Conservation (phyloP, 495 filamentous ascomycete genomes). For the Daldinia childiae region DNA sequence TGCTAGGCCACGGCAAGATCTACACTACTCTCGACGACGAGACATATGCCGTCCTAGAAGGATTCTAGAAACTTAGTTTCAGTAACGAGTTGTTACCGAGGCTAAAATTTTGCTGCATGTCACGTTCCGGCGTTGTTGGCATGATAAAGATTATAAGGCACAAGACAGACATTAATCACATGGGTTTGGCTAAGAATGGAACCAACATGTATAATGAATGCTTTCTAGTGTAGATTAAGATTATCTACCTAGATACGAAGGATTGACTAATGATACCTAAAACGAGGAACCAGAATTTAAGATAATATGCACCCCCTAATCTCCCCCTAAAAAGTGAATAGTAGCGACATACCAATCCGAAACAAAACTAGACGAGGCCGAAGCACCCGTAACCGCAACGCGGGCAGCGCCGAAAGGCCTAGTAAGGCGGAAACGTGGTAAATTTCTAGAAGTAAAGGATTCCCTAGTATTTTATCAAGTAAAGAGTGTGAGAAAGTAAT, state of each 20-base stretch:
- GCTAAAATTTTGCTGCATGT: neutral
- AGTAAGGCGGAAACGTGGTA: neutral
- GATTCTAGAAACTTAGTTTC: conserved; percentile 15
- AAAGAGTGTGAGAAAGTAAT: conserved; percentile 37
- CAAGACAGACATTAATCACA: conserved; percentile 20
- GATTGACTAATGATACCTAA: conserved; percentile 44
- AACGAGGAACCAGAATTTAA: conserved; percentile 17
- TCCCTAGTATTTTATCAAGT: conserved; percentile 8
- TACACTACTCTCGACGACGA: conserved; percentile 92
- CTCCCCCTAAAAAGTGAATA: conserved; percentile 17
- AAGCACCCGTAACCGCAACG: conserved; percentile 14
- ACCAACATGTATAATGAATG: conserved; percentile 38
- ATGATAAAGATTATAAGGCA: conserved; percentile 23
- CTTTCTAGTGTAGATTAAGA: conserved; percentile 26
- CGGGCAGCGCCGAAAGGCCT: conserved; percentile 8
- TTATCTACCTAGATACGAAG: conserved; percentile 39
- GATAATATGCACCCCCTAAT: conserved; percentile 1
- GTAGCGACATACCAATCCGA: conserved; percentile 12
- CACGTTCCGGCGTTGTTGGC: conserved; percentile 26
- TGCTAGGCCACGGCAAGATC: conserved; percentile 75
- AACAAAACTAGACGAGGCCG: conserved; percentile 14
- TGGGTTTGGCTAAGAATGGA: conserved; percentile 15
- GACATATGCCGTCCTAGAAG: conserved; percentile 78
- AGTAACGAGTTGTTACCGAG: neutral
- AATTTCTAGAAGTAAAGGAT: conserved; percentile 1